Base-by-base conservation (phyloP, 345 rosid genomes). In the Noccaea bulbosa region DNA sequence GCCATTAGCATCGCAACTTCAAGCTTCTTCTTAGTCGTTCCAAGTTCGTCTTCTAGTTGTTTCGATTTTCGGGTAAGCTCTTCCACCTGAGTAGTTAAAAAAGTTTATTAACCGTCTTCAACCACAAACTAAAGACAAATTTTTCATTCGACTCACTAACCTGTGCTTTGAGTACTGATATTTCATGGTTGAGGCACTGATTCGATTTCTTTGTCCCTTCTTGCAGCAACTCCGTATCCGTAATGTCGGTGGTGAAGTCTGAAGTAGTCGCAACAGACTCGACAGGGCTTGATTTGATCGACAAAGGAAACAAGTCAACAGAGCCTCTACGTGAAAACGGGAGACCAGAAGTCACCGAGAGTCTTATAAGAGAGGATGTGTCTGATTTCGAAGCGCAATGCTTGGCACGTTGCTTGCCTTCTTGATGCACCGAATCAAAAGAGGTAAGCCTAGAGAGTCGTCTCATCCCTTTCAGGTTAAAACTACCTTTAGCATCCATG, bases 81-180 rank as follows among this genome's bases (percentile, higher is more conserved):
- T 76, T 89, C 91, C 66, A 87, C 92, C 92, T 87, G 69, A 22
- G 74, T 12, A 43, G 35, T 59, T 59, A 11, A 37, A 32, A 43
- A 2, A 1, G 32, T 14, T 37, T 39, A 43, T 27, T 27, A 27
- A 27, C n/a, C 7, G 8, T 49, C 54, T 52, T 35, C 30, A 33
- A 11, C 1, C 2, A 32, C 52, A 70, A 50, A 14, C 15, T 39
- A 53, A 11, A 6, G 46, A 38, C 1, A 38, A 11, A 14, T 52
- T 54, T 14, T 6, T 30, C 43, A 46, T n/a, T 35, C n/a, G 48
- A 17, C 34, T 61, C 14, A 24, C 71, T 79, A 67, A 87, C 96
- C 90, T 85, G 89, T 66, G 87, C 78, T 72, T 80, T 87, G 77
- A 87, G 80, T 76, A 84, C 57, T 77, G 70, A 62, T 62, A 84